Base-by-base conservation (phyloP, 768 basidiomycete genomes). In the Pholiota molesta region DNA sequence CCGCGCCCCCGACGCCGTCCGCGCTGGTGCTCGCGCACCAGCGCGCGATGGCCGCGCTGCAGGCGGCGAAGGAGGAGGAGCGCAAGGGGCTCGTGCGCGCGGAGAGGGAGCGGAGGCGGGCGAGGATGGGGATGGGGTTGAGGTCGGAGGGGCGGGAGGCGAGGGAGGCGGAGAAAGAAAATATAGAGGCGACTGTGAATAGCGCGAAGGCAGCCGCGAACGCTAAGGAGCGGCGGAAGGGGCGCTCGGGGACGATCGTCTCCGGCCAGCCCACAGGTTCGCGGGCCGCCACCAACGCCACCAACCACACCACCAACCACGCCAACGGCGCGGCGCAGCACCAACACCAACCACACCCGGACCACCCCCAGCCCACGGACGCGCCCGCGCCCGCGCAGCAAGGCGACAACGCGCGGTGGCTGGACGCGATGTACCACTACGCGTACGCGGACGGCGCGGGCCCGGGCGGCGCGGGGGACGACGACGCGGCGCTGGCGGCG, bases 81-180 rank as follows among this genome's bases (percentile, higher is more conserved):
- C 57, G 57, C 31, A 45, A 47, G 19, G 31, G 13, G 1, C 7
- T 51, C 1, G 57, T 58, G 14, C 28, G 33, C 29, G 45, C 16
- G n/a, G 57, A 58, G 45, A 6, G 57, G 5, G 47, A 58, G 3
- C n/a, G 35, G 17, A 14, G 57, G 17, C n/a, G 47, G n/a, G 57
- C 57, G 23, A 28, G 49, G 14, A 37, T 49, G 57, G 28, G 33
- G 16, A 47, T 33, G 10, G 44, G 33, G 26, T 7, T 13, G 33
- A 4, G n/a, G 39, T 21, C 26, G 33, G 29, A 29, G 13, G 42
- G 21, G 42, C 1, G 39, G 16, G 39, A 40, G 26, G 26, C 26
- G 26, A 81, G 82, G 67, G 73, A 21, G 80, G 16, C 72, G 71
- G 42, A 74, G 72, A 52, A 70, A 78, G 23, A 69, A n/a, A n/a